A percentile compares a stretch with the other conserved stretches of the same genome.
Conservation (phyloP, 2,329 filamentous ascomycete genomes). For the Ustulina deusta region DNA sequence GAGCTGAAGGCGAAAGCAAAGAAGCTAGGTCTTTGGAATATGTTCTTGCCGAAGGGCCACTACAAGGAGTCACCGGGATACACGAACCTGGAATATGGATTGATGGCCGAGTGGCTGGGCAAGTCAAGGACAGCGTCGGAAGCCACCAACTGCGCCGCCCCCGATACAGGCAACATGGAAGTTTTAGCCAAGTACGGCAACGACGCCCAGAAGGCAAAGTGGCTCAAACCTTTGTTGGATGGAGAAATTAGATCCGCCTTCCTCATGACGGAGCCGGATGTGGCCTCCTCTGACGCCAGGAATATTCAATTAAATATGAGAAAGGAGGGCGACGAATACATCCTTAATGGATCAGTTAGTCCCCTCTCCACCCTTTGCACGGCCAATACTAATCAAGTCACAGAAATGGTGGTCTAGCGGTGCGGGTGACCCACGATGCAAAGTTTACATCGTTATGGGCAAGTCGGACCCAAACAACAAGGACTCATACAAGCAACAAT, state of each 20-base stretch:
- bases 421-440: constrained; percentile 90
- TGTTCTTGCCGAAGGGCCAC: constrained; percentile 95
- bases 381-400: constrained; percentile 36
- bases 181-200: constrained; percentile 92
- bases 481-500: constrained; percentile 89
- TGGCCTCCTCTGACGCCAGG: constrained; percentile 90
- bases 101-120: constrained; percentile 97
- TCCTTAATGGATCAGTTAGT: constrained; percentile 85
- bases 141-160: constrained; percentile 89
- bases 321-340: constrained; percentile 86
- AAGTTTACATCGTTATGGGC: constrained; percentile 96
- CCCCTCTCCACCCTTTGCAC: background rate
- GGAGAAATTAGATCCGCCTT: constrained; percentile 91
- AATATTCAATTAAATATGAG: constrained; percentile 90
- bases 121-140: constrained; percentile 86
- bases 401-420: constrained; percentile 99
- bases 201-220: constrained; percentile 84
- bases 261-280: constrained; percentile 91
- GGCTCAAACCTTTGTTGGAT: constrained; percentile 84
- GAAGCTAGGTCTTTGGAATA: constrained; percentile 93
- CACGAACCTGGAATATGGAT: constrained; percentile 93
- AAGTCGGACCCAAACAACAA: constrained; percentile 83
- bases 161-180: constrained; percentile 96
- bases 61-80: constrained; percentile 96
- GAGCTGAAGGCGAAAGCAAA: constrained; percentile 87